Evolutionary conservation across 163 green algal species (phyloP).

Genomic region (Scenedesmus sp.): DNA sequence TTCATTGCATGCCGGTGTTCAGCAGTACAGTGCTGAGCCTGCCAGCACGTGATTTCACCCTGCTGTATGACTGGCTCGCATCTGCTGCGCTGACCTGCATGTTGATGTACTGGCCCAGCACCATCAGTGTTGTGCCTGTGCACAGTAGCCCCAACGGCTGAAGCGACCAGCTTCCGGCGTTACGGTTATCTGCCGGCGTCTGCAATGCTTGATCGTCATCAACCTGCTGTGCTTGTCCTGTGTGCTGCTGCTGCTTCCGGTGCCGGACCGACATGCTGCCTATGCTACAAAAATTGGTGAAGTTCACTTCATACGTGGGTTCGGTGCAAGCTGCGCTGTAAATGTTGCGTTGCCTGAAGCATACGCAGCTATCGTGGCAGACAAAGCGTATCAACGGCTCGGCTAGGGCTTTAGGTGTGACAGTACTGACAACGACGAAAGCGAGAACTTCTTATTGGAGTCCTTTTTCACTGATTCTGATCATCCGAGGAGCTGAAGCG

Average conservation of each 20-base stretch:
- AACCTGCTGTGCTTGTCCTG: background rate
- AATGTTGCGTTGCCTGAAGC: background rate
- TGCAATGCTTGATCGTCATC: background rate
- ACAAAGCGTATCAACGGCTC: background rate
- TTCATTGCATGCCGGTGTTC: background rate
- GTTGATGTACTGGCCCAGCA: constrained; percentile 15
- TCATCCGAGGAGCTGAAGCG: too few species aligned
- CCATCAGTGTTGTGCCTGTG: constrained; percentile 25
- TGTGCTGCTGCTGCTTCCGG: background rate
- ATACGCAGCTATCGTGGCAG: background rate
- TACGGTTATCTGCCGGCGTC: background rate
- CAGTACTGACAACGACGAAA: background rate
- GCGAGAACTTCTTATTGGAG: too few species aligned
- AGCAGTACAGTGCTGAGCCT: background rate
- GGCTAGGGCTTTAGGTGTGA: background rate
- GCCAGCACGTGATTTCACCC: background rate
- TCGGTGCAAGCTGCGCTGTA: background rate
- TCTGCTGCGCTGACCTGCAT: constrained; percentile 12
- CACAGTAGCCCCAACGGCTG: constrained; percentile 23
- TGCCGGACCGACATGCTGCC: background rate
- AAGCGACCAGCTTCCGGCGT: background rate
- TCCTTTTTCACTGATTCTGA: too few species aligned
- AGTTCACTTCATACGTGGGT: background rate
- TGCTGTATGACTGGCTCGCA: too few species aligned
- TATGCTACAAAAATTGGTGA: background rate